Conservation (phyloP, 495 filamentous ascomycete species). For the Annulohypoxylon stygium region DNA sequence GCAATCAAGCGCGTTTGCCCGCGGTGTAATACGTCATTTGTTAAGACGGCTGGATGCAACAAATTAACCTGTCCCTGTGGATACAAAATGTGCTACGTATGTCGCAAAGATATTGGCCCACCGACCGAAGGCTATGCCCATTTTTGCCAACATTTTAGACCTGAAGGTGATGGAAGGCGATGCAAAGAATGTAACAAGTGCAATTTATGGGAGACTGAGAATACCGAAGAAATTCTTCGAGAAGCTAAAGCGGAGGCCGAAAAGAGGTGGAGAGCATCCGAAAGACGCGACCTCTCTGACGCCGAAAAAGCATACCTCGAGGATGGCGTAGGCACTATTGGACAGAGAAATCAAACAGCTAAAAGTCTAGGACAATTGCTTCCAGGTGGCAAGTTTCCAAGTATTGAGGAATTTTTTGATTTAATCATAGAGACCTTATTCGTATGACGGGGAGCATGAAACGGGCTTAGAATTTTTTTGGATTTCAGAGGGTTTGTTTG, state of each 20-base stretch:
- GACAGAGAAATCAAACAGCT: conserved; percentile 22
- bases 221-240: conserved; percentile 81
- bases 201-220: conserved; percentile 88
- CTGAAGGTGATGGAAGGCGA: conserved; percentile 70
- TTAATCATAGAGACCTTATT: conserved; percentile 58
- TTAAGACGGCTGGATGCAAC: conserved; percentile 94
- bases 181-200: conserved; percentile 88
- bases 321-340: conserved; percentile 52
- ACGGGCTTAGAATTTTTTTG: conserved; percentile 24
- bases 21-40: conserved; percentile 86
- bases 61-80: conserved; percentile 98
- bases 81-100: conserved; percentile 97
- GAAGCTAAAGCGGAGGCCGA: conserved; percentile 85
- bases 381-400: conserved; percentile 53
- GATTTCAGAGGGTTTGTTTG: neutral
- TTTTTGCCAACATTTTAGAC: conserved; percentile 97
- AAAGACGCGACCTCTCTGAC: conserved; percentile 65
- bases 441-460: conserved; percentile 44
- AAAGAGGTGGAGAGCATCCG: conserved; percentile 79
- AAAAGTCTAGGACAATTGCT: conserved; percentile 49
- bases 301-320: conserved; percentile 64
- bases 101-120: conserved; percentile 71
- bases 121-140: conserved; percentile 77
- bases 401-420: conserved; percentile 60
- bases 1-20: conserved; percentile 97